A percentile compares a stretch with the other conserved stretches of the same genome.
These are phyloP conservation scores for Tetrahymena malaccensis DNA, from an alignment of 73 alveolate species.

Conservation along the genomic window DNA sequence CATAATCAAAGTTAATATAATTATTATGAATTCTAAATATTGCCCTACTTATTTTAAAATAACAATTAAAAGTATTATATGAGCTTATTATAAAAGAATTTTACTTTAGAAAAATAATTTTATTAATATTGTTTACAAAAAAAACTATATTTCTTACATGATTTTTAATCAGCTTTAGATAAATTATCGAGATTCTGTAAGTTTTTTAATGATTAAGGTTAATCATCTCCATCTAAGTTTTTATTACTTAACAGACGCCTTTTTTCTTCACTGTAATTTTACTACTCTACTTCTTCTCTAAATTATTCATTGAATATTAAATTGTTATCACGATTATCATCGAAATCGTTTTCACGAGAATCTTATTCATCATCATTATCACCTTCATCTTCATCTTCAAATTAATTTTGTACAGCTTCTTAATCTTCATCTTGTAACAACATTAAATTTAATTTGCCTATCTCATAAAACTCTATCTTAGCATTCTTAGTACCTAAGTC, in stretches of 20 bases:
- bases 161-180: neutral
- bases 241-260: neutral
- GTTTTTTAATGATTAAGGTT: neutral
- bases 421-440: slow-evolving; percentile 36
- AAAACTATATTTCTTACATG: neutral
- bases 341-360: neutral
- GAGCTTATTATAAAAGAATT: no score
- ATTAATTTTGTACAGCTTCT: neutral
- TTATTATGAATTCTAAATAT: no score
- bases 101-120: no score
- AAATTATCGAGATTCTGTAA: neutral
- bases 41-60: no score
- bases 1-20: no score
- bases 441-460: slow-evolving; percentile 1
- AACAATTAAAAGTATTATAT: no score
- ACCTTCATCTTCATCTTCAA: slow-evolving; percentile 20
- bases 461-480: slow-evolving; percentile 15
- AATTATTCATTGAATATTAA: neutral
- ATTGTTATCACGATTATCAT: neutral
- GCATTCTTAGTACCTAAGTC: neutral
- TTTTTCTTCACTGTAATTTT: neutral
- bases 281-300: neutral
- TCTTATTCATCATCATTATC: slow-evolving; percentile 1
- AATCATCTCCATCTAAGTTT: neutral
- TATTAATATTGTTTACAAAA: no score